phyloP scores from a whole-genome alignment of 331 rosid species.

The Cydonia oblonga region DNA sequence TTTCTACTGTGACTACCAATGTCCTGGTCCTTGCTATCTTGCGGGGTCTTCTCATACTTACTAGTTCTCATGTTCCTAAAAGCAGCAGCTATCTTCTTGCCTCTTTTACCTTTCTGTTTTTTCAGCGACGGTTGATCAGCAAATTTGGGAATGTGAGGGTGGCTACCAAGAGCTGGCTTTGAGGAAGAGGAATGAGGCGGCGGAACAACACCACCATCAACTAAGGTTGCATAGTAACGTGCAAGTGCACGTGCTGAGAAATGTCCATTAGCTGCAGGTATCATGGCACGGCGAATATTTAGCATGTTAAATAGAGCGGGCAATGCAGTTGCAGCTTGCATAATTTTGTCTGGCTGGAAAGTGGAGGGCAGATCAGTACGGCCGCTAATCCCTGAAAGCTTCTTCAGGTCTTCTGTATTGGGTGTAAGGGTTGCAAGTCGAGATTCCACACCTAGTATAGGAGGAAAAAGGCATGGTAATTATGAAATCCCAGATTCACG shows the following conservation, averaged over 20 bases:
- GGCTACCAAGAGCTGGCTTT: constrained; percentile 78
- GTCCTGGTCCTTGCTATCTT: neutral
- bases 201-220: constrained; percentile 69
- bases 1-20: constrained; percentile 1
- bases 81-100: constrained; percentile 20
- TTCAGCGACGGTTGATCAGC: constrained; percentile 22
- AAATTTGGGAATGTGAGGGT: constrained; percentile 71
- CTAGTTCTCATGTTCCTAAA: neutral
- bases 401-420: constrained; percentile 47
- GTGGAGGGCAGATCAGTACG: constrained; percentile 61
- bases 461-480: too few species aligned
- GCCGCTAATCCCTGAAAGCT: constrained; percentile 25
- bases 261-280: constrained; percentile 94
- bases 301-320: constrained; percentile 60
- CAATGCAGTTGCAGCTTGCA: constrained; percentile 18
- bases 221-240: constrained; percentile 87
- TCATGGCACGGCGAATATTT: constrained; percentile 68
- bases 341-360: constrained; percentile 63
- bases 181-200: constrained; percentile 63
- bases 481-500: neutral
- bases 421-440: constrained; percentile 77
- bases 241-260: constrained; percentile 95
- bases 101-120: constrained; percentile 24
- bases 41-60: constrained; percentile 18
- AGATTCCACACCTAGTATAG: constrained; percentile 64